Base-by-base conservation (phyloP, 768 basidiomycete genomes). In the Candolleomyces eurysporus region DNA sequence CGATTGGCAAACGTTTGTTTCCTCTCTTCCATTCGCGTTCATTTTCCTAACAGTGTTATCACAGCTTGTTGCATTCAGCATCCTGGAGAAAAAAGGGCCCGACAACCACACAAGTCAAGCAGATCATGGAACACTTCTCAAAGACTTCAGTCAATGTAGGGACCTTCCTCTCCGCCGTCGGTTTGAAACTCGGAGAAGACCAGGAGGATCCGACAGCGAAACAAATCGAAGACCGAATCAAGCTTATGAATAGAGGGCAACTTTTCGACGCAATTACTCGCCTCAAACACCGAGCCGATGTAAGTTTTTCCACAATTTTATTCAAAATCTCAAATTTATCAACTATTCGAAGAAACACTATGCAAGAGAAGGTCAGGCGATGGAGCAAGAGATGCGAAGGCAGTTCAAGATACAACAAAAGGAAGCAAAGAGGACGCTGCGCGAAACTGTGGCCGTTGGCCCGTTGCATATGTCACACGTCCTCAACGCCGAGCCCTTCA, bases 181-280 rank as follows among this genome's bases (percentile, higher is more conserved):
- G 54, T 19, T 43, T 56, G 54, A 56, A 22, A 17, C 54, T 56
- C 19, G 40, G 42, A 9, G 39, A 19, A 43, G 54, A 39, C 14
- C 40, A 70, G 39, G 65, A 66, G 5, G 61, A 61, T 5, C 65
- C 51, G 22, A 66, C 63, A 22, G 70, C 71, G 9, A 67, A 76
- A 32, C 74, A 71, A 48, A 69, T 85, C 5, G 71, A 67, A 49
- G 72, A 61, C 0, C 54, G 54, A 10, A 19, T 56, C 54, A 56
- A 56, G 40, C 14, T 21, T 10, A 67, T 95, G 66, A 92, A 84
- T 1, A 93, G 91, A 71, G 93, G 93, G 2, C 81, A 90, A 64
- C 91, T 92, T 31, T 89, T 88, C 0, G 86, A 87, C 64, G 86
- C 94, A 49, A 89, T 95, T 62, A 86, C 86, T 22, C 86, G 92